phyloP scores from a whole-genome alignment of 768 basidiomycete species.

The Termitomyces sp. region DNA sequence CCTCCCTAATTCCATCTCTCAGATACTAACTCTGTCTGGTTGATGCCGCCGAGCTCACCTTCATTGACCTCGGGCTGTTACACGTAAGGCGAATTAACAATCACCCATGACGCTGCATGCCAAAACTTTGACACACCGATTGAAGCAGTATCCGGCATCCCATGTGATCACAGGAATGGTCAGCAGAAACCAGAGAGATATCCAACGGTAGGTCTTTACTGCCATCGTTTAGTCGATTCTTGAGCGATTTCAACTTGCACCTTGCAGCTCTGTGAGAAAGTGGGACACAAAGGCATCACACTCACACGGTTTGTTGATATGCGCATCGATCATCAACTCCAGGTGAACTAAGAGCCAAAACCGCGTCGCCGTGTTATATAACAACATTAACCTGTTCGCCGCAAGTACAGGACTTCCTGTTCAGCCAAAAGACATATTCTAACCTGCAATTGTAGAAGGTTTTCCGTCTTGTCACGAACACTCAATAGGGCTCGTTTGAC shows the following conservation, averaged over 20 bases:
- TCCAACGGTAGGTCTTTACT: constrained; percentile 49
- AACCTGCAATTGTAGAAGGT: neutral
- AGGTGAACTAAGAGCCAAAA: neutral
- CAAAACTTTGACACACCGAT: constrained; percentile 46
- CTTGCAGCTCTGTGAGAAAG: neutral
- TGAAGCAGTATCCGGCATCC: constrained; percentile 80
- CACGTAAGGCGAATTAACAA: neutral
- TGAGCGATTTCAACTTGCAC: neutral
- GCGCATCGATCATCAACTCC: neutral
- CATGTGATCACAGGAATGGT: constrained; percentile 63
- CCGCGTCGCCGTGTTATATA: neutral
- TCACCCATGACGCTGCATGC: neutral
- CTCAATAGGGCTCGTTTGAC: neutral
- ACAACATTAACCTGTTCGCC: neutral
- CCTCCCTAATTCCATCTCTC: constrained; percentile 46
- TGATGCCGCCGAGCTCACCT: constrained; percentile 22
- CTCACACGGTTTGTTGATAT: neutral
- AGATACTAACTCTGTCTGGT: neutral
- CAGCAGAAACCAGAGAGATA: constrained; percentile 66
- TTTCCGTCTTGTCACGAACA: neutral
- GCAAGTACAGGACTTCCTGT: neutral
- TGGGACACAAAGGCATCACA: neutral
- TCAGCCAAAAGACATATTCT: neutral
- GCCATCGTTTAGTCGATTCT: constrained; percentile 29
- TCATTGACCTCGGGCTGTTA: constrained; percentile 76